Evolutionary conservation across 2,329 filamentous ascomycete genomes (phyloP).

Genomic region (Delphinella strobiligena): DNA sequence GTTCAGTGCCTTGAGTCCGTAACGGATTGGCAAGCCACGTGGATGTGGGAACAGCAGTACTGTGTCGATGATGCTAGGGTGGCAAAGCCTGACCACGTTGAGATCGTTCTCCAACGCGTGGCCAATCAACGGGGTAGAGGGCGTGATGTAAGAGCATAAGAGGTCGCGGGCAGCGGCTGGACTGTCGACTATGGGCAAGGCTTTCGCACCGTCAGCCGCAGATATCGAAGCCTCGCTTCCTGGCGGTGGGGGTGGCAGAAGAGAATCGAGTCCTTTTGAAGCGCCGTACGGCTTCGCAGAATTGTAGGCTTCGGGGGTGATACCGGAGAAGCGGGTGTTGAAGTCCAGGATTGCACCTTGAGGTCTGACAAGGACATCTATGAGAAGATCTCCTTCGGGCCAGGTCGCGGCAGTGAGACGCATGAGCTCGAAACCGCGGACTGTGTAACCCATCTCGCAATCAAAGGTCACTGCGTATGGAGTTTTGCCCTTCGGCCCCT

Average conservation of each 20-base stretch:
- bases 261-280: constrained; percentile 11
- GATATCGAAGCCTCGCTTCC: constrained; percentile 5
- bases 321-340: constrained; percentile 85
- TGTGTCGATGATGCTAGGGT: constrained; percentile 76
- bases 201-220: constrained; percentile 6
- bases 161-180: constrained; percentile 64
- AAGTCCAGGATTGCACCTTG: constrained; percentile 76
- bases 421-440: constrained; percentile 75
- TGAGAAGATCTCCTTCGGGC: constrained; percentile 60
- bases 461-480: constrained; percentile 69
- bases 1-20: constrained; percentile 65
- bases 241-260: constrained; percentile 1
- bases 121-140: constrained; percentile 73
- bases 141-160: constrained; percentile 63
- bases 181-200: constrained; percentile 63
- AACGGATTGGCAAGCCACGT: constrained; percentile 61
- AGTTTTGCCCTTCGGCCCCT: constrained; percentile 20
- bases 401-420: constrained; percentile 81
- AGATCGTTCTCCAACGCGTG: constrained; percentile 95
- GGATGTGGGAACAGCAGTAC: constrained; percentile 72
- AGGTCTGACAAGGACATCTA: constrained; percentile 79
- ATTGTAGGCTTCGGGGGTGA: constrained; percentile 64
- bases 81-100: constrained; percentile 71
- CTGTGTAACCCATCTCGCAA: constrained; percentile 96
- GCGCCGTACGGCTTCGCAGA: constrained; percentile 47